Conservation (phyloP, 1,284 basidiomycete genomes). For the Trametes versicolor region DNA sequence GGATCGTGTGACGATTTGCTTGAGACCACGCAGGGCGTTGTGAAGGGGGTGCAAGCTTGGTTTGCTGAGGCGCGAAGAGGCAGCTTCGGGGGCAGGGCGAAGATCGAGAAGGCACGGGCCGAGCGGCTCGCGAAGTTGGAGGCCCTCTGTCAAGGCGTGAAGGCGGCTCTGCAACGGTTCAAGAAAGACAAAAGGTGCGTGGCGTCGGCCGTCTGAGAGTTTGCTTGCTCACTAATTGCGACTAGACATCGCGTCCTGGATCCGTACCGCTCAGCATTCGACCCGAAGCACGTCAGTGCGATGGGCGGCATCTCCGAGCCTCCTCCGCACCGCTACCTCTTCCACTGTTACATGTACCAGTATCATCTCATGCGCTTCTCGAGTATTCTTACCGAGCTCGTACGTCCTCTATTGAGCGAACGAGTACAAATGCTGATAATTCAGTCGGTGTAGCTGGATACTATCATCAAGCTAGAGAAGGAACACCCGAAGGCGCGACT, state of each 20-base stretch:
- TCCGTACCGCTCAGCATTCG: constrained; percentile 74
- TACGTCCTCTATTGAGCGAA: constrained; percentile 31
- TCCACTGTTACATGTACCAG: constrained; percentile 80
- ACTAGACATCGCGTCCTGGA: constrained; percentile 70
- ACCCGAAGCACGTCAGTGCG: constrained; percentile 51
- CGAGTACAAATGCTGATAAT: neutral
- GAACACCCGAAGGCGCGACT: constrained; percentile 58
- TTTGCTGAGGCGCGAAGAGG: constrained; percentile 53
- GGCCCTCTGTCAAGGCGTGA: constrained; percentile 52
- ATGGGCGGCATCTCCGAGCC: constrained; percentile 43
- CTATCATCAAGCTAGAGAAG: constrained; percentile 67
- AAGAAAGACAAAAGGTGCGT: constrained; percentile 60
- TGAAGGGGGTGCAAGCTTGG: constrained; percentile 64
- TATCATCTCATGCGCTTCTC: constrained; percentile 46
- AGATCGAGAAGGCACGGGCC: constrained; percentile 48
- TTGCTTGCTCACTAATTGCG: constrained; percentile 20
- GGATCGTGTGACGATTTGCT: constrained; percentile 70
- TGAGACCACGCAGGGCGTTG: constrained; percentile 53
- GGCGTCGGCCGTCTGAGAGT: neutral
- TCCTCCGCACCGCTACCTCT: constrained; percentile 72
- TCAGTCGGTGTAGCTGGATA: constrained; percentile 53
- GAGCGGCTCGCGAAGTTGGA: constrained; percentile 47
- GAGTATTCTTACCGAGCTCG: constrained; percentile 41
- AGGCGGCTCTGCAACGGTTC: constrained; percentile 57
- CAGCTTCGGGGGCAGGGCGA: constrained; percentile 50